Base-by-base conservation (phyloP, 1,284 basidiomycete genomes). In the Cystobasidiaceae sp. region DNA sequence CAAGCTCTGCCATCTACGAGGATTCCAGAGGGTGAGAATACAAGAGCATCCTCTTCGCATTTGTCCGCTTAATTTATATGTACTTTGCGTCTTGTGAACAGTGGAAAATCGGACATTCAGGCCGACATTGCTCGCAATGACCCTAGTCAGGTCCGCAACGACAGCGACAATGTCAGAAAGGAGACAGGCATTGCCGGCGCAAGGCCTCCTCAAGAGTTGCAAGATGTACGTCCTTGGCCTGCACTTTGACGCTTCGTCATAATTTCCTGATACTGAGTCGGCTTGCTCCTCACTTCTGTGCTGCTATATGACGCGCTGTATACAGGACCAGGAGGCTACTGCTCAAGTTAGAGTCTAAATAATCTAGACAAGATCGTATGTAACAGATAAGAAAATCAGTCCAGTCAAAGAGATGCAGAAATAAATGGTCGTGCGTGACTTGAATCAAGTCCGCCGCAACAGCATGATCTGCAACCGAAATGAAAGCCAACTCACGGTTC, bases 61-160 rank as follows among this genome's bases (percentile, higher is more conserved):
- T 39, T 39, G 11, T 9, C 9, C 37, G n/a, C n/a, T n/a, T n/a
- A 39, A 9, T 9, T 39, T 39, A 39, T n/a, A 39, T 9, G 9
- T 9, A 9, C n/a, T n/a, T n/a, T n/a, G n/a, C n/a, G n/a, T n/a
- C 6, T 3, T 3, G 8, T 11, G 15, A 28, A 28, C 17, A 63
- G 60, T 7, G 43, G 43, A n/a, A 63, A 63, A 32, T 27, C 23
- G 15, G 60, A 63, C 27, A 63, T 55, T 23, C 49, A 63, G 25
- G 60, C 60, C 39, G 60, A 63, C 21, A 63, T 63, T n/a, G 39
- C 32, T 28, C n/a, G 60, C n/a, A 63, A 63, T 32, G 50, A 54
- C 30, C 60, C 60, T 7, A 32, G 34, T 21, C 23, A 32, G 21
- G 55, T 44, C 51, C 50, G 60, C 13, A 44, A 49, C 13, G 43